Evolutionary conservation across 768 basidiomycete species (phyloP).

Genomic region (Inosperma sp.): DNA sequence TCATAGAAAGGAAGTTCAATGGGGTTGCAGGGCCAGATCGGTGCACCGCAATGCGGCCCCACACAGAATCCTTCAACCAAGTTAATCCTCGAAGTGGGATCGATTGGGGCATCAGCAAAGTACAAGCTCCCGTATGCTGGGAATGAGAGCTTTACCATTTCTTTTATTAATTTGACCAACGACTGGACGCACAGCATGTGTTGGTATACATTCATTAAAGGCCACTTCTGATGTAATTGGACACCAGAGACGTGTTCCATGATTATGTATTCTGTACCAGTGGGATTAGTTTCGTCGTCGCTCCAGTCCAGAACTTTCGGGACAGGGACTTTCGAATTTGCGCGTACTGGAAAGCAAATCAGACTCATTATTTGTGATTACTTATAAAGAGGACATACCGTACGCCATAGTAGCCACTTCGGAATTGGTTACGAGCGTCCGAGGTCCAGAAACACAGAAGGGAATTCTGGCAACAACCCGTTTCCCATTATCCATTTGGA

Average conservation of each 20-base stretch:
- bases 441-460: conserved; percentile 20
- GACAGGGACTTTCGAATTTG: conserved; percentile 1
- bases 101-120: too few species aligned
- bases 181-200: neutral
- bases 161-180: neutral
- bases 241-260: conserved; percentile 2
- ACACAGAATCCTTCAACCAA: conserved; percentile 2
- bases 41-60: neutral
- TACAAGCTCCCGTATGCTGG: too few species aligned
- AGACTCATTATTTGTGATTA: neutral
- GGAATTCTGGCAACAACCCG: conserved; percentile 27
- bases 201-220: neutral
- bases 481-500: conserved; percentile 21
- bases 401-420: conserved; percentile 29
- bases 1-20: conserved; percentile 1
- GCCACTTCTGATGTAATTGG: conserved; percentile 1
- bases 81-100: neutral
- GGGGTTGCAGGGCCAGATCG: neutral
- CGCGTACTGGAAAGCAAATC: neutral
- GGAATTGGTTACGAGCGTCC: conserved; percentile 21
- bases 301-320: conserved; percentile 7
- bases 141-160: neutral
- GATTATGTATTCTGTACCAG: neutral
- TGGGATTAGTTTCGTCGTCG: conserved; percentile 1
- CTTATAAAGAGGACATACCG: conserved; percentile 11